Evolutionary conservation across 192 early-diverging fungal genomes (phyloP).

Genomic region (Podila minutissima): DNA sequence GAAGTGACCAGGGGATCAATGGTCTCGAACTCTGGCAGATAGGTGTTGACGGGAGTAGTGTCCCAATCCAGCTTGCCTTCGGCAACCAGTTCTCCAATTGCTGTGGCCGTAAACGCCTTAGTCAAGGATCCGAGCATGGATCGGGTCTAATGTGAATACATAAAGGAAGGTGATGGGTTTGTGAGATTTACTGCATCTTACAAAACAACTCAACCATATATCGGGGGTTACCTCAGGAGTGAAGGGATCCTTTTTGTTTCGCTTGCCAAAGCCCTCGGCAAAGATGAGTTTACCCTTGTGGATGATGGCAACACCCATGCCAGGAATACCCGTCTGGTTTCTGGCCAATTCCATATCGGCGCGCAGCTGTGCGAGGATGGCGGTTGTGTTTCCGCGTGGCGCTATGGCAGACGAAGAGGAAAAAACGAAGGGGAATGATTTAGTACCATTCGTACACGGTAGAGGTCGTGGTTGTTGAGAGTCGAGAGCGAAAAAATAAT

Average conservation of each 20-base stretch:
- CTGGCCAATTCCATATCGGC: background rate
- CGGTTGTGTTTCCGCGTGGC: background rate
- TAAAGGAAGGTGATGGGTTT: too few relatives aligned
- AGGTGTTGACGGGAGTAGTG: constrained; percentile 23
- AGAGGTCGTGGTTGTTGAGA: too few relatives aligned
- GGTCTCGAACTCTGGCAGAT: constrained; percentile 11
- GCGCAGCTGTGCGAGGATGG: background rate
- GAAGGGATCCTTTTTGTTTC: background rate
- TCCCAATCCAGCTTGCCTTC: constrained; percentile 37
- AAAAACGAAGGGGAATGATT: too few relatives aligned
- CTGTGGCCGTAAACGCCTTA: constrained; percentile 8
- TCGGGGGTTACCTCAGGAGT: background rate
- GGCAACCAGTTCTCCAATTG: constrained; percentile 23
- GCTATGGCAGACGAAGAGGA: too few relatives aligned
- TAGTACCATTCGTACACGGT: too few relatives aligned
- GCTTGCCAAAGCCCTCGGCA: background rate
- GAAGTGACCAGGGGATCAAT: constrained; percentile 13
- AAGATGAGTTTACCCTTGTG: background rate
- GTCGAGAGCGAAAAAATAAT: too few relatives aligned
- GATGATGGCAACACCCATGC: background rate
- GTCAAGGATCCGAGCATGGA: background rate
- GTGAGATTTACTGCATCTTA: too few relatives aligned
- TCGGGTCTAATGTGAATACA: background rate
- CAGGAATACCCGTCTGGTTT: background rate
- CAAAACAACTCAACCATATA: too few relatives aligned